Conservation (phyloP, 371 early-diverging fungal species). For the Batkoa obscura region DNA sequence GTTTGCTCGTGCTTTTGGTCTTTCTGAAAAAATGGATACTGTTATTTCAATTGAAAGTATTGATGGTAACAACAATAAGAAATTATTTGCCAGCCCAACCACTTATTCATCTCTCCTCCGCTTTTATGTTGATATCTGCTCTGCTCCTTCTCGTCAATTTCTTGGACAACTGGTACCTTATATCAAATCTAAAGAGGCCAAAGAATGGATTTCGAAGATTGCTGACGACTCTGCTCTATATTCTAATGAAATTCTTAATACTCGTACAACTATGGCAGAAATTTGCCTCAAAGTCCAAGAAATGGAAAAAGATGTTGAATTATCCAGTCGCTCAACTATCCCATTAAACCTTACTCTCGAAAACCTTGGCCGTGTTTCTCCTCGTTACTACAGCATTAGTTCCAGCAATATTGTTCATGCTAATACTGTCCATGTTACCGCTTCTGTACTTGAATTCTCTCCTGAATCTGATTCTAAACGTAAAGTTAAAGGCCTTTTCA, state of each 20-base stretch:
- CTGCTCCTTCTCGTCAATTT: constrained; percentile 42
- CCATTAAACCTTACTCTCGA: constrained; percentile 61
- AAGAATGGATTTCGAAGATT: constrained; percentile 24
- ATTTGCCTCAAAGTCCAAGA: constrained; percentile 26
- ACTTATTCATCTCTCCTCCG: constrained; percentile 71
- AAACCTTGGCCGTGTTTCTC: constrained; percentile 55
- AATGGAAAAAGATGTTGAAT: constrained; percentile 9
- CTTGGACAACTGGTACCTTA: constrained; percentile 31
- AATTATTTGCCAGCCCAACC: constrained; percentile 77
- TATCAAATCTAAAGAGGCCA: constrained; percentile 29
- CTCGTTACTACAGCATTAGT: constrained; percentile 90
- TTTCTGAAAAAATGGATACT: constrained; percentile 41
- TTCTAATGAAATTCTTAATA: constrained; percentile 29
- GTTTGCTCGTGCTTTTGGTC: constrained; percentile 35
- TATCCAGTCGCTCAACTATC: constrained; percentile 14
- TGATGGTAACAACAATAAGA: constrained; percentile 45
- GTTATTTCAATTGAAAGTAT: constrained; percentile 33
- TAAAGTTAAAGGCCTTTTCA: constrained; percentile 49
- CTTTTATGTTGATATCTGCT: constrained; percentile 74
- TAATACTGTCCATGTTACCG: constrained; percentile 56
- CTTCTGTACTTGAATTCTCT: constrained; percentile 65
- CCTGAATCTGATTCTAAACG: constrained; percentile 23
- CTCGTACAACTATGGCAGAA: constrained; percentile 39
- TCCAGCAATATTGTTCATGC: constrained; percentile 55
- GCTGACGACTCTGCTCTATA: constrained; percentile 58